Evolutionary conservation across 139 green algal genomes (phyloP), one percentile per base, ranked within the genome.

Genomic region (Coccomyxa sp.): DNA sequence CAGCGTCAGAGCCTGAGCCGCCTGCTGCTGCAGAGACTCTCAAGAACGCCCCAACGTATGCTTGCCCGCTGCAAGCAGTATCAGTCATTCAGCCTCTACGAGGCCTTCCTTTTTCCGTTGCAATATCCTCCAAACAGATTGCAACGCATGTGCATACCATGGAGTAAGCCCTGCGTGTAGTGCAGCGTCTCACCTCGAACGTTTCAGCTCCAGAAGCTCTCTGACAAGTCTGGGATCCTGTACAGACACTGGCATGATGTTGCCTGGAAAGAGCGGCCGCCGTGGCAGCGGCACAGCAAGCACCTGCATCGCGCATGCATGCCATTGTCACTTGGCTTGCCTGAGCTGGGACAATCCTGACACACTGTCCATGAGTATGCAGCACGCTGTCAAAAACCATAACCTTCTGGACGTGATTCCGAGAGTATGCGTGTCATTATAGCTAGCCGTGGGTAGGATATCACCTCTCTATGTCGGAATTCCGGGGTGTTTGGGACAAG

Each of bases 31-130:
- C 70, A 54, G 33, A 73, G 22, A 73, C 38, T 34, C 31, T 33
- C 73, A 98, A 85, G 85, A 98, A 98, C 9, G 94, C 93, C 16
- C 92, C 95, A 22, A 98, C 95, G 77, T 98, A 98, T 7, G 92
- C 90, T 54, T 96, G 92, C 0, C 83, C 93, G 14, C 93, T 92
- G 82, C 73, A 74, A n/a, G 10, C 35, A 33, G 70, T 34, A 8
- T 27, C 2, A 54, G 10, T 12, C 2, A 41, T 54, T 34, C 34
- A 4, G 33, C 64, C 18, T n/a, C 29, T 37, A 38, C 5, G 50
- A 64, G 27, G 27, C 27, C 18, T 12, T 22, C 22, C 50, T 2
- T 64, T 3, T 64, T 6, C 50, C 5, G 1, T 64, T 31, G 50
- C 50, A n/a, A n/a, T n/a, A 31, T 22, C 2, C 18, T 18, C 27